Percentiles rank a stretch among this genome's conserved stretches.
These are phyloP conservation scores for Xylaria sp. DNA, from an alignment of 2,329 filamentous ascomycete genomes.

Conservation along the genomic window DNA sequence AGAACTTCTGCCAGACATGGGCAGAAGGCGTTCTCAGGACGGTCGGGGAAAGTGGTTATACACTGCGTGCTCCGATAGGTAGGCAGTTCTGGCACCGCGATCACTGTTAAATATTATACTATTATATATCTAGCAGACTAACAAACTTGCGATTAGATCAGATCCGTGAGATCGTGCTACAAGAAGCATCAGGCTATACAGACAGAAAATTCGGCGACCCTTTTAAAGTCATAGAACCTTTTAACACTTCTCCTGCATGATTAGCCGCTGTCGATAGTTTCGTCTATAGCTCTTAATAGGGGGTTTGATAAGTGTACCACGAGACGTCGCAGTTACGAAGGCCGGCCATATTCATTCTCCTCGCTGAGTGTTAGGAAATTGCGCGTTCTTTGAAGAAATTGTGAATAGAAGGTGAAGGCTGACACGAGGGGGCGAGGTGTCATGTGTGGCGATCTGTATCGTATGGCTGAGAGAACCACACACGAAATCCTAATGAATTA, in stretches of 20 bases:
- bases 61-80: conserved; percentile 3
- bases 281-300: too few species aligned
- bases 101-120: background rate
- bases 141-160: background rate
- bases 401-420: too few species aligned
- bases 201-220: background rate
- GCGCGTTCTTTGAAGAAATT: too few species aligned
- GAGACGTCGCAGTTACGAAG: too few species aligned
- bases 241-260: background rate
- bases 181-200: background rate
- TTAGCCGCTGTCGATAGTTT: background rate
- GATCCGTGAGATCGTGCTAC: background rate
- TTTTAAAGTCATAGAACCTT: conserved; percentile 15
- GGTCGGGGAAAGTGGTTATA: background rate
- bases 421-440: too few species aligned
- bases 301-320: too few species aligned
- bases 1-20: conserved; percentile 11
- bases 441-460: too few species aligned
- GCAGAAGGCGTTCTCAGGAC: background rate
- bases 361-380: too few species aligned
- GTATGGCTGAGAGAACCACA: too few species aligned
- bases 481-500: too few species aligned
- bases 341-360: too few species aligned
- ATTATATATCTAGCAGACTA: background rate
- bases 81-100: background rate